phyloP scores from a whole-genome alignment of 441 rosid species.

The Arabidopsis lyrata region DNA sequence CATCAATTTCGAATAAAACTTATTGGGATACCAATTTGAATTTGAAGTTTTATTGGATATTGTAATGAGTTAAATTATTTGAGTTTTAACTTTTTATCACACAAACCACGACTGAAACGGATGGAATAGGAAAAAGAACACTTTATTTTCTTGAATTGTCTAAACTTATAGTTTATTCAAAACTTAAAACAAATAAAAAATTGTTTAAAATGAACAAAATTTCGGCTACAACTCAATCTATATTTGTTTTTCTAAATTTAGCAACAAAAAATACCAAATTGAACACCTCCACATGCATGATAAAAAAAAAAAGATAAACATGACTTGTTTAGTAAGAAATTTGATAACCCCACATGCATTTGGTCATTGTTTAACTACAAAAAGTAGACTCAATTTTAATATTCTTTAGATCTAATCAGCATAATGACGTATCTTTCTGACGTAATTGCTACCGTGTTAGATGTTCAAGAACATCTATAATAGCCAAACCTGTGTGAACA shows the following conservation, averaged over 20 bases:
- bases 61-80: neutral
- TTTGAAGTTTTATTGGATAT: constrained; percentile 19
- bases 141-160: neutral
- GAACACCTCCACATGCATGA: constrained; percentile 11
- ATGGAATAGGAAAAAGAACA: neutral
- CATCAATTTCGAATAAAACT: neutral
- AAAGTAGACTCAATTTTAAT: neutral
- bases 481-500: constrained; percentile 1
- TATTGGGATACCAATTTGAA: constrained; percentile 16
- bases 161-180: neutral
- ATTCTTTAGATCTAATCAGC: neutral
- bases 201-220: neutral
- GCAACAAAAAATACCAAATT: constrained; percentile 15
- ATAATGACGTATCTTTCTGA: constrained; percentile 7
- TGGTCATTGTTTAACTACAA: constrained; percentile 27
- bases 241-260: neutral
- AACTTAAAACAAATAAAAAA: neutral
- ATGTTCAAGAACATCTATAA: constrained; percentile 18
- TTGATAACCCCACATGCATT: constrained; percentile 28
- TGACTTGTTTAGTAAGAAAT: neutral
- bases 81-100: neutral
- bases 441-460: neutral
- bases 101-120: constrained; percentile 6
- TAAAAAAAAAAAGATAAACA: constrained; percentile 2
- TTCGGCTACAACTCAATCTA: neutral